These are phyloP conservation scores for Saccharomycopsis oosterbeekiorum DNA, from an alignment of 805 yeast species.

Conservation along the genomic window DNA sequence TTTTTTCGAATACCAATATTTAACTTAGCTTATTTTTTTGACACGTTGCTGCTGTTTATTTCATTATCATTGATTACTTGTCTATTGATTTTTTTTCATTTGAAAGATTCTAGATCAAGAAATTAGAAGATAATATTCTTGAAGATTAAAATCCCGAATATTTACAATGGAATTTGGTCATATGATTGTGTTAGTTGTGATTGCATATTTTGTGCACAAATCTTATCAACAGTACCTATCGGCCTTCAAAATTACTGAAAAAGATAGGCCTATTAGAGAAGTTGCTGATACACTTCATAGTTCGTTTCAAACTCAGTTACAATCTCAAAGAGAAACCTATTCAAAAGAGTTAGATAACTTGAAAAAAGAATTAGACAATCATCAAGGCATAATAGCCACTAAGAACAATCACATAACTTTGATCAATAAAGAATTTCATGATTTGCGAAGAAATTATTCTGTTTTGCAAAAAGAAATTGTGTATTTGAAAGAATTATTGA, in stretches of 20 bases:
- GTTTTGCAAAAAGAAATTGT: slow-evolving; percentile 10
- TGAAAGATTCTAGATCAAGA: no score
- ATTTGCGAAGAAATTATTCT: slow-evolving; percentile 17
- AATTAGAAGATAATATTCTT: background rate
- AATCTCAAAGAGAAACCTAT: background rate
- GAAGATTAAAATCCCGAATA: background rate
- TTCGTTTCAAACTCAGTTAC: background rate
- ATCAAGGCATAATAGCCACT: background rate
- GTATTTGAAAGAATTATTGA: slow-evolving; percentile 17
- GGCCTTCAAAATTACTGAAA: background rate
- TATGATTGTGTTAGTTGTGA: background rate
- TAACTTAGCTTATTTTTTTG: no score
- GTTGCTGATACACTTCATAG: background rate
- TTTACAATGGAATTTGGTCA: background rate
- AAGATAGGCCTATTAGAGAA: background rate
- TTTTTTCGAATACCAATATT: background rate
- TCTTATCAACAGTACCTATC: background rate
- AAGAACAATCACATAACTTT: slow-evolving; percentile 18
- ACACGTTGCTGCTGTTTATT: no score
- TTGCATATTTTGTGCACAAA: background rate
- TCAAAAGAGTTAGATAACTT: background rate
- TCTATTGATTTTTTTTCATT: background rate
- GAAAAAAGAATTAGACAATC: background rate
- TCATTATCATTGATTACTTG: background rate
- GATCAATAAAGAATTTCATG: slow-evolving; percentile 20